Conservation (phyloP, 2,329 filamentous ascomycete species). For the Xylaria sp. region DNA sequence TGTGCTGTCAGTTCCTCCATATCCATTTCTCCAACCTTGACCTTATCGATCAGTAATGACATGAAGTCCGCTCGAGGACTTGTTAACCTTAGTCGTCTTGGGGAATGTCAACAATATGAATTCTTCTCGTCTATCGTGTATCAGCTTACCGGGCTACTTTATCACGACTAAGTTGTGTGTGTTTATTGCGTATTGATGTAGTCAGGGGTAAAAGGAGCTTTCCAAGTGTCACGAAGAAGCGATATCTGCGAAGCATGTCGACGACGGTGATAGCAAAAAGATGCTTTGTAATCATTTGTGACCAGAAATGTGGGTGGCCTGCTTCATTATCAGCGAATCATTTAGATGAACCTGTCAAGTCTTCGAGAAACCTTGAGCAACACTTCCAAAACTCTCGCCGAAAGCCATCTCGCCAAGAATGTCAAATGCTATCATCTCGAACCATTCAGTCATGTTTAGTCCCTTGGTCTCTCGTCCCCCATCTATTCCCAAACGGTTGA, state of each 20-base stretch:
- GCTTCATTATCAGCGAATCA: background rate
- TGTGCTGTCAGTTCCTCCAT: conserved; percentile 27
- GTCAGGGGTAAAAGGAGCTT: background rate
- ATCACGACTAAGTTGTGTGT: conserved; percentile 10
- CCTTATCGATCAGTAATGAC: conserved; percentile 10
- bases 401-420: conserved; percentile 31
- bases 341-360: background rate
- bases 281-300: conserved; percentile 9
- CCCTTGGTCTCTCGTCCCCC: background rate
- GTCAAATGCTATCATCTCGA: conserved; percentile 21
- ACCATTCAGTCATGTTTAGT: conserved; percentile 24
- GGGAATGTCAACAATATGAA: background rate
- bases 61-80: conserved; percentile 2
- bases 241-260: conserved; percentile 2
- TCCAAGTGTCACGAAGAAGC: background rate
- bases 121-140: background rate
- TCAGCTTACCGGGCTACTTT: conserved; percentile 11
- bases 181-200: conserved; percentile 3
- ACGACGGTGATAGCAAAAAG: conserved; percentile 16
- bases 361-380: background rate
- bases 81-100: background rate
- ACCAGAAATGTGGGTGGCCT: conserved; percentile 23
- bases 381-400: conserved; percentile 14
- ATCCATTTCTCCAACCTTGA: conserved; percentile 18
- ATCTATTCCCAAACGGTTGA: background rate